Percentiles rank a stretch among this genome's conserved stretches.
Conservation (phyloP, 2,329 filamentous ascomycete species). For the Fusarium paranaense region DNA sequence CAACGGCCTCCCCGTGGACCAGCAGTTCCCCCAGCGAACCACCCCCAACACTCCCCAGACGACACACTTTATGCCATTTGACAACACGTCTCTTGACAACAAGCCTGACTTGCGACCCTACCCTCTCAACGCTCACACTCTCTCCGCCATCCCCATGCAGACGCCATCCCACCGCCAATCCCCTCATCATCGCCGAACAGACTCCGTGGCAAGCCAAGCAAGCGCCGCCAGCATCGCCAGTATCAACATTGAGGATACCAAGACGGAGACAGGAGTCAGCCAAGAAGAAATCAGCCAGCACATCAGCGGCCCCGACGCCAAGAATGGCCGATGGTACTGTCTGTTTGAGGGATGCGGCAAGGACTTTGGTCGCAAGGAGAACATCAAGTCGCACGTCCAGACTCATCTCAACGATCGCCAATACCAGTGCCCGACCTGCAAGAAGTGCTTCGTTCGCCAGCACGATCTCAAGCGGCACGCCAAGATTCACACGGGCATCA, state of each 20-base stretch:
- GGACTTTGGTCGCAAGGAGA: constrained; percentile 95
- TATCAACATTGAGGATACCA: constrained; percentile 74
- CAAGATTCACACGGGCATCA: constrained; percentile 96
- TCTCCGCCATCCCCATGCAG: constrained; percentile 29
- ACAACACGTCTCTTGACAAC: constrained; percentile 54
- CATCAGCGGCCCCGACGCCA: constrained; percentile 77
- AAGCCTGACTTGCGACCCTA: constrained; percentile 55
- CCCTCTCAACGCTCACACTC: constrained; percentile 32
- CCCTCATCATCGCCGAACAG: constrained; percentile 67
- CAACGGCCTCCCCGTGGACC: constrained; percentile 54
- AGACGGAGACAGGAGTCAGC: constrained; percentile 85
- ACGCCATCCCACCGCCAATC: constrained; percentile 40
- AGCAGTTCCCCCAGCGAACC: constrained; percentile 60
- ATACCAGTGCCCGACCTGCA: constrained; percentile 91
- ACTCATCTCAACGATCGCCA: constrained; percentile 97
- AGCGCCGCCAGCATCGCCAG: constrained; percentile 70
- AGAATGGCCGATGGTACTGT: constrained; percentile 84
- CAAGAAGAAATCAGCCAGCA: constrained; percentile 83
- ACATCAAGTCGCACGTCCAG: constrained; percentile 98
- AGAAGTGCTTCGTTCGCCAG: constrained; percentile 95
- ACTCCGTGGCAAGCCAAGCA: constrained; percentile 68
- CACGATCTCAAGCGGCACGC: constrained; percentile 97
- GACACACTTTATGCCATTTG: constrained; percentile 50
- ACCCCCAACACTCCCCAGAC: constrained; percentile 65
- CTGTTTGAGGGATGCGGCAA: constrained; percentile 84